phyloP scores from a whole-genome alignment of 2,329 filamentous ascomycete species.

The Neurospora crassa region DNA sequence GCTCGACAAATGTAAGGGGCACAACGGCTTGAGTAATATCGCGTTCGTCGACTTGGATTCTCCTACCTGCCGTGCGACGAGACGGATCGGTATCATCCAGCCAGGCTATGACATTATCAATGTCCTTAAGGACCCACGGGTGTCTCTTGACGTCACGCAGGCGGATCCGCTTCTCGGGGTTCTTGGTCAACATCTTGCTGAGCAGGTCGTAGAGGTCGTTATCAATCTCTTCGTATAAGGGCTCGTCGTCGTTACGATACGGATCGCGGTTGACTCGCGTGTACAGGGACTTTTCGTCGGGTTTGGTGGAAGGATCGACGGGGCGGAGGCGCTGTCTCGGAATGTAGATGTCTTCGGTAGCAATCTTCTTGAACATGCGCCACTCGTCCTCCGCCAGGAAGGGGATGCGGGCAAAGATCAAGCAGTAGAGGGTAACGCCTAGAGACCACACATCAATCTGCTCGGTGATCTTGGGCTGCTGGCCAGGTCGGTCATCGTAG shows the following conservation, averaged over 20 bases:
- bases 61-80: conserved; percentile 65
- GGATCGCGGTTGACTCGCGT: conserved; percentile 51
- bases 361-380: conserved; percentile 84
- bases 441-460: conserved; percentile 97
- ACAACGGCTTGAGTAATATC: conserved; percentile 88
- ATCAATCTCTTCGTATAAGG: conserved; percentile 79
- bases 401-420: conserved; percentile 87
- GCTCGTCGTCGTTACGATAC: conserved; percentile 67
- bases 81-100: conserved; percentile 89
- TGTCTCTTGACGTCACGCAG: conserved; percentile 90
- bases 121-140: conserved; percentile 75
- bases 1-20: conserved; percentile 77
- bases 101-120: conserved; percentile 69
- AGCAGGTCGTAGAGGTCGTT: conserved; percentile 72
- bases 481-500: conserved; percentile 35
- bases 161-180: conserved; percentile 80
- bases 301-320: conserved; percentile 50
- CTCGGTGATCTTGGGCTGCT: conserved; percentile 70
- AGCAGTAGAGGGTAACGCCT: conserved; percentile 89
- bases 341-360: conserved; percentile 85
- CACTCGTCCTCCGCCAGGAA: conserved; percentile 90
- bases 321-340: conserved; percentile 74
- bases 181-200: conserved; percentile 72
- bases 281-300: conserved; percentile 43
- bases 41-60: conserved; percentile 83